Percentiles rank a stretch among this genome's conserved stretches.
Conservation (phyloP, 345 rosid genomes). For the Corchorus olitorius region DNA sequence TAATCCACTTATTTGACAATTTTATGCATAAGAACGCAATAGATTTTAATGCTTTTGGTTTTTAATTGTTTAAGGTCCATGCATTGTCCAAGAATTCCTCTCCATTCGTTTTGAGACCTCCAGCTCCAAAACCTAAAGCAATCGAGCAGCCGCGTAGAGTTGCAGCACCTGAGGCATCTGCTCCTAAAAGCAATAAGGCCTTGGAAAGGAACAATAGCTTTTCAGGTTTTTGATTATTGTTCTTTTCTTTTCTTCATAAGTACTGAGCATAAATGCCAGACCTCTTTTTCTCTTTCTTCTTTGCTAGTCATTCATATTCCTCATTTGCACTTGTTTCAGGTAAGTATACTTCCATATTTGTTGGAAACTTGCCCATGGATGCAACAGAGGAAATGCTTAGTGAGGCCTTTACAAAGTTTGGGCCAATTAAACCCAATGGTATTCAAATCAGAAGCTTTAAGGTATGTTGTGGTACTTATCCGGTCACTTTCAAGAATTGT, state of each 20-base stretch:
- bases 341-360: constrained; percentile 57
- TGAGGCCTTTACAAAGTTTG: constrained; percentile 46
- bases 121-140: constrained; percentile 42
- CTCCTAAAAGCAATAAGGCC: constrained; percentile 23
- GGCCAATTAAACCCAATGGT: constrained; percentile 54
- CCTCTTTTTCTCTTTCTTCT: too few species aligned
- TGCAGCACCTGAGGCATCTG: constrained; percentile 29
- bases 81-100: constrained; percentile 38
- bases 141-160: constrained; percentile 21
- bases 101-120: constrained; percentile 45
- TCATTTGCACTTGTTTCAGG: constrained; percentile 34
- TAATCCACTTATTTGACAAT: neutral
- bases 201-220: constrained; percentile 37
- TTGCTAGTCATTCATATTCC: neutral
- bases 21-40: neutral
- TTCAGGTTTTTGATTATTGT: constrained; percentile 37
- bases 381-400: constrained; percentile 51
- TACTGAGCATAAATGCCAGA: neutral
- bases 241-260: neutral
- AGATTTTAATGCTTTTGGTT: neutral
- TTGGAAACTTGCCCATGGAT: constrained; percentile 62
- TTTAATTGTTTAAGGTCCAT: constrained; percentile 39
- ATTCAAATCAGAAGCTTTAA: constrained; percentile 70
- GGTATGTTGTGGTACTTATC: constrained; percentile 33
- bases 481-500: neutral